A percentile compares a stretch with the other conserved stretches of the same genome.
These are phyloP conservation scores for Macrophomina pseudophaseolina DNA, from an alignment of 2,329 filamentous ascomycete species.

Conservation along the genomic window DNA sequence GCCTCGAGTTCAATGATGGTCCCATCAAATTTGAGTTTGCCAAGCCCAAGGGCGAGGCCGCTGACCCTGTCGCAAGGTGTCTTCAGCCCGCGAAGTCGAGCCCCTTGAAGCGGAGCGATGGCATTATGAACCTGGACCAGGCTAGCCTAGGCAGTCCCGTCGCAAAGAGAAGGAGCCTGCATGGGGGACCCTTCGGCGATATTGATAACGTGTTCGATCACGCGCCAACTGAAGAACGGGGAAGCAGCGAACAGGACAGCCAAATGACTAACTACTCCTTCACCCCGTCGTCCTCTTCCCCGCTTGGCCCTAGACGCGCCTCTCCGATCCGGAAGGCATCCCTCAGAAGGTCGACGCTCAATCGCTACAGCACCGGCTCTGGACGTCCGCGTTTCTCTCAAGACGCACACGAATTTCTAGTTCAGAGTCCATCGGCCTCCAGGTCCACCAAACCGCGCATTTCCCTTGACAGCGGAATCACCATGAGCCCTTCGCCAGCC, in stretches of 20 bases:
- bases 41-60: conserved; percentile 54
- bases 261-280: conserved; percentile 43
- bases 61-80: conserved; percentile 51
- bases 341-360: conserved; percentile 82
- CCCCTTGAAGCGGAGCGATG: conserved; percentile 89
- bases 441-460: conserved; percentile 69
- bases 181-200: conserved; percentile 70
- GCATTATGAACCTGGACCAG: conserved; percentile 85
- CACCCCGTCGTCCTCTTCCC: conserved; percentile 41
- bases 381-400: conserved; percentile 45
- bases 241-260: conserved; percentile 34
- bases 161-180: conserved; percentile 86
- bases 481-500: conserved; percentile 68
- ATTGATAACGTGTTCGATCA: conserved; percentile 77
- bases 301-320: conserved; percentile 33
- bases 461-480: conserved; percentile 78
- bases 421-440: conserved; percentile 59
- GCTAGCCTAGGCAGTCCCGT: conserved; percentile 80
- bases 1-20: conserved; percentile 48
- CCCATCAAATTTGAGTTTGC: conserved; percentile 55
- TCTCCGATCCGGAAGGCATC: conserved; percentile 60
- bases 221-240: conserved; percentile 31
- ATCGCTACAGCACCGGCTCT: conserved; percentile 65
- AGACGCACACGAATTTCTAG: conserved; percentile 59
- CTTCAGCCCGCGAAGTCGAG: conserved; percentile 68